phyloP scores from a whole-genome alignment of 1,284 basidiomycete species.

The Golubevia pallescens region DNA sequence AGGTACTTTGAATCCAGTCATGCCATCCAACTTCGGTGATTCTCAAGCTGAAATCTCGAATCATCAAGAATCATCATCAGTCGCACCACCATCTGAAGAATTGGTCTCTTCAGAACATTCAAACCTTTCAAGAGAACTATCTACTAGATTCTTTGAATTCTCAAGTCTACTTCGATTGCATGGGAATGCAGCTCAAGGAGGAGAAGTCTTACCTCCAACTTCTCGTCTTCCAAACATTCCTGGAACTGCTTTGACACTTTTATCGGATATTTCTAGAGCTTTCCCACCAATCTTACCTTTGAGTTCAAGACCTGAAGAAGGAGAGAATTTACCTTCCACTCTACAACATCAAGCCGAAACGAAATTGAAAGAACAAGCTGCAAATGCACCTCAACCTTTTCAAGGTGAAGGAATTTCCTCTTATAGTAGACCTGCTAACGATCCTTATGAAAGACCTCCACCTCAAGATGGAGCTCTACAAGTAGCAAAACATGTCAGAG shows the following conservation, averaged over 20 bases:
- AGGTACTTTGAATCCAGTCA: conserved; percentile 24
- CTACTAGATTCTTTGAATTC: conserved; percentile 39
- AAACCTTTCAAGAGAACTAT: conserved; percentile 16
- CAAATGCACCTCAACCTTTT: no score
- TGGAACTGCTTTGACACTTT: conserved; percentile 42
- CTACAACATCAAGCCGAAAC: conserved; percentile 2
- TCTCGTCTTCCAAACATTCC: conserved; percentile 52
- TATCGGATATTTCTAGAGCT: conserved; percentile 33
- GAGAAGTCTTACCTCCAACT: conserved; percentile 48
- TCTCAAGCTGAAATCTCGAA: no score
- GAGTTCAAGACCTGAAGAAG: conserved; percentile 11
- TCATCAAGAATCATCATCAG: no score
- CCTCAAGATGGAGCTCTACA: conserved; percentile 17
- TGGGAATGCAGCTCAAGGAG: conserved; percentile 33
- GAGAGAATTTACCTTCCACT: no score
- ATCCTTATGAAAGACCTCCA: neutral
- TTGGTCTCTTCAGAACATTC: no score
- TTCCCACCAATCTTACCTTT: conserved; percentile 35
- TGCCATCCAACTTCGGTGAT: no score
- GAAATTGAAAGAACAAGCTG: neutral
- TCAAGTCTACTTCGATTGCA: conserved; percentile 43
- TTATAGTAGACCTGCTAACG: no score
- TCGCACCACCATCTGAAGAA: no score
- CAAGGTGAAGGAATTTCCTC: no score
- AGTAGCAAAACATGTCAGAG: conserved; percentile 12